Conservation (phyloP, 805 yeast species). For the Yamadazyma laniorum region DNA sequence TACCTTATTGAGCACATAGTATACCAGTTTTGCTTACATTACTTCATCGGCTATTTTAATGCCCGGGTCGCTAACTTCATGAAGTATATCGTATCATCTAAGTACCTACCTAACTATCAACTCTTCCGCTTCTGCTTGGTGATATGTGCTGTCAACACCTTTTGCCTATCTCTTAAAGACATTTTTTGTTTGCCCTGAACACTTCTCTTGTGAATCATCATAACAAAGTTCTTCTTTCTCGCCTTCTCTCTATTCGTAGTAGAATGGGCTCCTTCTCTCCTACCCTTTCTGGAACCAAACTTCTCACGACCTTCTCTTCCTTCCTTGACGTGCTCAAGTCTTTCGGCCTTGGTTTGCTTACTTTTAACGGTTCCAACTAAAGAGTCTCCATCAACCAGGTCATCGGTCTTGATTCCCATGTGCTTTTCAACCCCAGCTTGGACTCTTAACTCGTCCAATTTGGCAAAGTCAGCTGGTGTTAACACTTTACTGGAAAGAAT, state of each 20-base stretch:
- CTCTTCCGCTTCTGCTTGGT: constrained; percentile 90
- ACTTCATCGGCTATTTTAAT: too few relatives aligned
- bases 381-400: constrained; percentile 73
- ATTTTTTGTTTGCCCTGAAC: constrained; percentile 92
- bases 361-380: constrained; percentile 77
- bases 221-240: constrained; percentile 96
- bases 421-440: constrained; percentile 84
- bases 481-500: constrained; percentile 73
- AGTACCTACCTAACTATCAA: constrained; percentile 33
- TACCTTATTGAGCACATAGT: too few relatives aligned
- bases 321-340: constrained; percentile 80
- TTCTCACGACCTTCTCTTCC: constrained; percentile 92
- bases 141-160: constrained; percentile 79
- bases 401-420: constrained; percentile 75
- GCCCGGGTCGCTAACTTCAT: too few relatives aligned
- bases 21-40: too few relatives aligned
- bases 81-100: too few relatives aligned
- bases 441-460: constrained; percentile 79
- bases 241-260: constrained; percentile 96
- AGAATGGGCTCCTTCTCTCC: constrained; percentile 70
- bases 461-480: constrained; percentile 98
- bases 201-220: constrained; percentile 94
- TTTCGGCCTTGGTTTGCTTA: constrained; percentile 87
- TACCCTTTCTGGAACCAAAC: constrained; percentile 86
- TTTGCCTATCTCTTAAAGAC: constrained; percentile 89